These are phyloP conservation scores for Termitomyces sp. DNA, from an alignment of 768 basidiomycete species.

Conservation along the genomic window DNA sequence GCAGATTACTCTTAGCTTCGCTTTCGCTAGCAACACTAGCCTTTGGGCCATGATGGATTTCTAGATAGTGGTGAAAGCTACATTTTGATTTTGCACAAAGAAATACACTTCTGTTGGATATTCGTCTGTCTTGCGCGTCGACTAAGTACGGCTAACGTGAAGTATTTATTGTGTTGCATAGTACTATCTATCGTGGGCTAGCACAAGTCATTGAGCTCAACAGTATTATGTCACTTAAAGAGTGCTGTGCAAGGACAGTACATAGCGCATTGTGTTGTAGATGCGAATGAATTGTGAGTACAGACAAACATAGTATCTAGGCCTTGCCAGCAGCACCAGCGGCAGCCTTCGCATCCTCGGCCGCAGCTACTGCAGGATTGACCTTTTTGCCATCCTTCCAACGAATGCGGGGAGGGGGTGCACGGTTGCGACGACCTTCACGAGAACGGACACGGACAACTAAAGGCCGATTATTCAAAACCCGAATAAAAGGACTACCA, in stretches of 20 bases:
- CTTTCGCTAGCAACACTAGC: constrained; percentile 78
- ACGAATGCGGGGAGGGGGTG: constrained; percentile 91
- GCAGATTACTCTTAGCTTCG: constrained; percentile 51
- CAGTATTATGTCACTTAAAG: no score
- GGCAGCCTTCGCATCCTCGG: constrained; percentile 78
- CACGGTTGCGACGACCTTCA: constrained; percentile 95
- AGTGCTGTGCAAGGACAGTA: no score
- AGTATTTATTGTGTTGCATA: background rate
- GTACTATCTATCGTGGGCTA: no score
- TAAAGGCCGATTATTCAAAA: constrained; percentile 24
- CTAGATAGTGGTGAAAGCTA: constrained; percentile 76
- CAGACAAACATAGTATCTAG: constrained; percentile 27
- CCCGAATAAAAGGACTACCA: background rate
- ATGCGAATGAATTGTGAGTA: constrained; percentile 17
- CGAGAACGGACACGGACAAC: constrained; percentile 98
- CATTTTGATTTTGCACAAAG: constrained; percentile 27
- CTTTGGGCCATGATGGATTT: constrained; percentile 61
- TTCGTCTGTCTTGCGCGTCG: no score
- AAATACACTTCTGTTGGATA: background rate
- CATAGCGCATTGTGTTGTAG: background rate
- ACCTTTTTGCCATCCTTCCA: constrained; percentile 97
- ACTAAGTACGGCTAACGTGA: no score
- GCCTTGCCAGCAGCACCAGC: constrained; percentile 48
- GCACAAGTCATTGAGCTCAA: background rate
- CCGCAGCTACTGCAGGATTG: constrained; percentile 92